Percentiles rank a stretch among this genome's conserved stretches.
Evolutionary conservation across 768 basidiomycete species (phyloP).

Genomic region (Sporobolomyces phaffii): DNA sequence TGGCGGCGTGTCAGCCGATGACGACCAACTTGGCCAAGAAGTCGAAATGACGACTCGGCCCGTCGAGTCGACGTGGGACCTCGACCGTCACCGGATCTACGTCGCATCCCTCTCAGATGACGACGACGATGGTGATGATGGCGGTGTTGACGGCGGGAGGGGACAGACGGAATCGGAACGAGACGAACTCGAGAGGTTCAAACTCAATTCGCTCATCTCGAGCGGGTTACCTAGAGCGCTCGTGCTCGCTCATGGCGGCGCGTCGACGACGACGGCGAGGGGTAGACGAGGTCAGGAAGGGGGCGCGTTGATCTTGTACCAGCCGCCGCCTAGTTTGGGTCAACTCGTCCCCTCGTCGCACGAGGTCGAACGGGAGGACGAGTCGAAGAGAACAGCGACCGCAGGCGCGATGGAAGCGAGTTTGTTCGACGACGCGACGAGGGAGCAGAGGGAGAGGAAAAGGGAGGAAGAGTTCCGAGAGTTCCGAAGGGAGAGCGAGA

Average conservation of each 20-base stretch:
- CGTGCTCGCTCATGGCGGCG: too few species aligned
- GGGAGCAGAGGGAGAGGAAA: background rate
- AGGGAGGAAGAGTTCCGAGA: conserved; percentile 2
- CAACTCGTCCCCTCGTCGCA: too few species aligned
- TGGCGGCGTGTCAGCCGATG: too few species aligned
- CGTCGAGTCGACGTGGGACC: conserved; percentile 11
- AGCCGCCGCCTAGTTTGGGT: conserved; percentile 4
- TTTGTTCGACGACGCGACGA: too few species aligned
- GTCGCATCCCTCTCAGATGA: conserved; percentile 28
- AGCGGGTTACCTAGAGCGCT: background rate
- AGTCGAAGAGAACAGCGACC: background rate
- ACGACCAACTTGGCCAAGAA: background rate
- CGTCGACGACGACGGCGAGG: too few species aligned
- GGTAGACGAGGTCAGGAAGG: background rate
- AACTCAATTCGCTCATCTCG: conserved; percentile 7
- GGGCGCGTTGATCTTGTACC: conserved; percentile 22
- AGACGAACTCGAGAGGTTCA: background rate
- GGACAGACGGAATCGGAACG: background rate
- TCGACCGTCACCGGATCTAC: conserved; percentile 28
- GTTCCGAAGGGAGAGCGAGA: conserved; percentile 7
- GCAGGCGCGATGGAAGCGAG: too few species aligned
- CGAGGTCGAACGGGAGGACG: too few species aligned
- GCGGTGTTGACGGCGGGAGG: background rate
- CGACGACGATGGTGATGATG: background rate
- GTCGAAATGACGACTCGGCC: conserved; percentile 11